These are phyloP conservation scores for Castanea mollissima DNA, from an alignment of 306 rosid species.

Conservation along the genomic window DNA sequence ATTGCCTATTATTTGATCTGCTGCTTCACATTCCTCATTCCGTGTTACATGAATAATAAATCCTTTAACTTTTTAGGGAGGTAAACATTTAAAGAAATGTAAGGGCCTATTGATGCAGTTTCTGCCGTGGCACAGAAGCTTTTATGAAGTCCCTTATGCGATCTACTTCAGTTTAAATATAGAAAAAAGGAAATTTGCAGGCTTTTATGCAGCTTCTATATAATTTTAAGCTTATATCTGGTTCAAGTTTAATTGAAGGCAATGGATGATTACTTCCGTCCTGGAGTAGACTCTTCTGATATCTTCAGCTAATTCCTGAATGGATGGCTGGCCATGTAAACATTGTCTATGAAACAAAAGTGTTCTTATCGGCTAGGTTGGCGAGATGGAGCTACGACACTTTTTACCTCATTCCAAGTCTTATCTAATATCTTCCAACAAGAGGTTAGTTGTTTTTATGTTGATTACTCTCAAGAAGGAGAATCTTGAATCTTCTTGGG, in stretches of 20 bases:
- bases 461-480: not conserved
- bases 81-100: not conserved
- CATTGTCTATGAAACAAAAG: not conserved
- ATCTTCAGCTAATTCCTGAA: not conserved
- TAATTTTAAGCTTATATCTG: not conserved
- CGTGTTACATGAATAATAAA: not conserved
- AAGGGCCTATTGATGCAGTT: conserved; percentile 13
- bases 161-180: conserved; percentile 3
- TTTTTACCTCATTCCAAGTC: not conserved
- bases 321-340: not conserved
- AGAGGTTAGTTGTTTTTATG: not conserved
- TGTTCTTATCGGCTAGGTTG: not conserved
- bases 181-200: not conserved
- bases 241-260: not conserved
- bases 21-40: conserved; percentile 2
- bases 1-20: not conserved
- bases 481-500: not conserved
- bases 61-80: not conserved
- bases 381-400: not conserved
- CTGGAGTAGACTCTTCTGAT: not conserved
- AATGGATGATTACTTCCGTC: conserved; percentile 3
- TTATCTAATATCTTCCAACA: not conserved
- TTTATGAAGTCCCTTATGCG: not conserved
- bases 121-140: not conserved
- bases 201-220: not conserved